phyloP scores from a whole-genome alignment of 306 rosid species.

The Crotalaria pallida region DNA sequence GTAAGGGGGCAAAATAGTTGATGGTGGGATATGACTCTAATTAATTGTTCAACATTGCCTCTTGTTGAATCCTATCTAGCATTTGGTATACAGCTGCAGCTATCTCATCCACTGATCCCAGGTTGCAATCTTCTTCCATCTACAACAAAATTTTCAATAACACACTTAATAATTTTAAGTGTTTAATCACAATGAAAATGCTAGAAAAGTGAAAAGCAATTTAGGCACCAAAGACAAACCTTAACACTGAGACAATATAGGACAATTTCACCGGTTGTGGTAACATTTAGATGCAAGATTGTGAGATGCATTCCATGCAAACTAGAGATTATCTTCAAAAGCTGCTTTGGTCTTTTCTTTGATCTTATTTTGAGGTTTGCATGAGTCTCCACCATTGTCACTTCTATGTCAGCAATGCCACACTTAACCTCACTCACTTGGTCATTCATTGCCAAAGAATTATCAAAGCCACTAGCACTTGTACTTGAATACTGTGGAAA shows the following conservation, averaged over 20 bases:
- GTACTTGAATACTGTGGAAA: slow-evolving; percentile 74
- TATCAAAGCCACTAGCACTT: slow-evolving; percentile 22
- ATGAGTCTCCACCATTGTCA: slow-evolving; percentile 90
- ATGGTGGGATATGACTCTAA: slow-evolving; percentile 16
- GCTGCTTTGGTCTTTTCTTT: slow-evolving; percentile 62
- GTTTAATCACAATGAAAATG: neutral
- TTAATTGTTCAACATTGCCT: slow-evolving; percentile 36
- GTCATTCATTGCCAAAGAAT: slow-evolving; percentile 18
- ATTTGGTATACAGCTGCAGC: slow-evolving; percentile 74
- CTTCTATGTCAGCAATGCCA: slow-evolving; percentile 74
- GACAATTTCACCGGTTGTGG: slow-evolving; percentile 49
- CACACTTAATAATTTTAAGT: neutral
- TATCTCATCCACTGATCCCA: slow-evolving; percentile 84
- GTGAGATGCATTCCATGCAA: slow-evolving; percentile 68
- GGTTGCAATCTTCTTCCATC: slow-evolving; percentile 88
- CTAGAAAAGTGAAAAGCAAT: neutral
- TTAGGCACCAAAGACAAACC: slow-evolving; percentile 33
- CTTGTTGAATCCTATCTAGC: slow-evolving; percentile 67
- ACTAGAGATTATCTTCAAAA: slow-evolving; percentile 61
- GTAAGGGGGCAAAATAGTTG: slow-evolving; percentile 11
- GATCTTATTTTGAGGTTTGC: slow-evolving; percentile 82
- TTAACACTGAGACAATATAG: slow-evolving; percentile 78
- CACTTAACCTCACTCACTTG: slow-evolving; percentile 24
- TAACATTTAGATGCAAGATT: slow-evolving; percentile 74
- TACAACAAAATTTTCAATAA: slow-evolving; percentile 9